Percentiles rank a stretch among this genome's conserved stretches.
Conservation (phyloP, 257 asterid genomes). For the Dorcoceras hygrometricum region DNA sequence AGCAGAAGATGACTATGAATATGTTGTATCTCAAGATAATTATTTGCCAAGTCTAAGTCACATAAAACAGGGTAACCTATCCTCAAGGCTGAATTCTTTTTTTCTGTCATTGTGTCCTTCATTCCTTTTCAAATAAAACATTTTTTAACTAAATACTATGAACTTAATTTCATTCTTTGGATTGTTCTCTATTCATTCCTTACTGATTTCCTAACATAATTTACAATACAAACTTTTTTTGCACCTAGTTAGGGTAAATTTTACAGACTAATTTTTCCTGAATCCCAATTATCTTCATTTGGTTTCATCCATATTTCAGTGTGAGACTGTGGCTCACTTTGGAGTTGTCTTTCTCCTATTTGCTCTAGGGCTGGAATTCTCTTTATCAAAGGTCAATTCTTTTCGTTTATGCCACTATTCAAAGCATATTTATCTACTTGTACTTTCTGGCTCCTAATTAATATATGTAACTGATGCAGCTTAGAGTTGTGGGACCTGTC, state of each 20-base stretch:
- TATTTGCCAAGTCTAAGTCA: too few relatives aligned
- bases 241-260: background rate
- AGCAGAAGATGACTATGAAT: too few relatives aligned
- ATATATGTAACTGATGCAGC: slow-evolving; percentile 49
- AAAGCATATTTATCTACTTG: slow-evolving; percentile 12
- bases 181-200: background rate
- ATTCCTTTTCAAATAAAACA: too few relatives aligned
- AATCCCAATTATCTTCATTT: slow-evolving; percentile 10
- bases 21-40: too few relatives aligned
- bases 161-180: too few relatives aligned
- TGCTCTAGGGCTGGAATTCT: slow-evolving; percentile 94
- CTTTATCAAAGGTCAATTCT: slow-evolving; percentile 67
- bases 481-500: slow-evolving; percentile 91
- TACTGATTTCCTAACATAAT: background rate
- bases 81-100: too few relatives aligned
- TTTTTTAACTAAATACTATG: too few relatives aligned
- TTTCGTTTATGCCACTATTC: slow-evolving; percentile 13
- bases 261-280: background rate
- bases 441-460: slow-evolving; percentile 27
- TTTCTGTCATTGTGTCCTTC: too few relatives aligned
- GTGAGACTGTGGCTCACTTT: slow-evolving; percentile 95
- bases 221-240: background rate
- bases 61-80: too few relatives aligned
- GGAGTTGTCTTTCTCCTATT: slow-evolving; percentile 96
- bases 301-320: slow-evolving; percentile 43